A percentile compares a stretch with the other conserved stretches of the same genome.
phyloP scores from a whole-genome alignment of 805 yeast species.

The Saccharomycopsis microspora region DNA sequence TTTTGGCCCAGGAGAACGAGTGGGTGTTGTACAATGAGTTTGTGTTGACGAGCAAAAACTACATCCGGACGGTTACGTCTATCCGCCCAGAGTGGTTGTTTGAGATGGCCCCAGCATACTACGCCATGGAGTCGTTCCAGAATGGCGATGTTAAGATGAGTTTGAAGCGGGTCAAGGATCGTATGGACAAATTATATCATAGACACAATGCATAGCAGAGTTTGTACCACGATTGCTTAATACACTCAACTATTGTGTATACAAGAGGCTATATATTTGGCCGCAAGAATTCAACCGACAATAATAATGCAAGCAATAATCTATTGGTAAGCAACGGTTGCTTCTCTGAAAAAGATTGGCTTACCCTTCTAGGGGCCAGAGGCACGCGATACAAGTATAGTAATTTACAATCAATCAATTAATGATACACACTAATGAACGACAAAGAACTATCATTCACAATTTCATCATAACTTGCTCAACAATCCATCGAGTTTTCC shows the following conservation, averaged over 20 bases:
- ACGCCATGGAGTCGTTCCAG: conserved; percentile 49
- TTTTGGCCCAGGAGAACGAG: conserved; percentile 77
- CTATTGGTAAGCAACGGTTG: too few species aligned
- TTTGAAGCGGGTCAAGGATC: conserved; percentile 47
- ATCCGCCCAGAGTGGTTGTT: conserved; percentile 89
- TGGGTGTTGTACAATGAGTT: conserved; percentile 95
- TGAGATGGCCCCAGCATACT: conserved; percentile 65
- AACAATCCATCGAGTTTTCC: conserved; percentile 44
- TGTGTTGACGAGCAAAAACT: conserved; percentile 86
- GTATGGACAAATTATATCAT: conserved; percentile 26
- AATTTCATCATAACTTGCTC: not conserved
- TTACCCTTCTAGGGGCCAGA: too few species aligned
- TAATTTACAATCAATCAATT: too few species aligned
- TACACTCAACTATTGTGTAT: too few species aligned
- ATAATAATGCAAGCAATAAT: too few species aligned
- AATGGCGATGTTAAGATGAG: conserved; percentile 65
- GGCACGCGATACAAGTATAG: too few species aligned
- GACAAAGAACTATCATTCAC: too few species aligned
- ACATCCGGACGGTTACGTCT: conserved; percentile 86
- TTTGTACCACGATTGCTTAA: not conserved
- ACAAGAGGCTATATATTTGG: too few species aligned
- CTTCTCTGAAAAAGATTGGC: too few species aligned
- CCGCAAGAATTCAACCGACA: too few species aligned
- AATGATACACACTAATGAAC: too few species aligned
- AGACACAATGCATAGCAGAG: conserved; percentile 19